These are phyloP conservation scores for Rhodotorula sp. DNA, from an alignment of 1,284 basidiomycete genomes.

Conservation along the genomic window DNA sequence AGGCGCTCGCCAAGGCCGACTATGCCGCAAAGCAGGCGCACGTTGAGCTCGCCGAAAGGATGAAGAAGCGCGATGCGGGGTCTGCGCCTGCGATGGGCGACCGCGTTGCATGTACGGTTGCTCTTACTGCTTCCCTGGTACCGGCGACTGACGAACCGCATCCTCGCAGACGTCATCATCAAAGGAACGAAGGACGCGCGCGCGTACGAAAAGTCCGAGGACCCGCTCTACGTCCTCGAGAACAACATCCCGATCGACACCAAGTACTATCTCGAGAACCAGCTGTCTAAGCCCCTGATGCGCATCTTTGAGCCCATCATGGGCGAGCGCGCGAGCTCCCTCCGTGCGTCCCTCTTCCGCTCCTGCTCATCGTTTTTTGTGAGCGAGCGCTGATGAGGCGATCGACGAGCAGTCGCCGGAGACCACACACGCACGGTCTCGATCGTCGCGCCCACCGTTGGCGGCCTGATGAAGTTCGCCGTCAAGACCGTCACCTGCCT, in stretches of 20 bases:
- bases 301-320: slow-evolving; percentile 97
- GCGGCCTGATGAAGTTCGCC: slow-evolving; percentile 95
- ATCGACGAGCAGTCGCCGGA: slow-evolving; percentile 68
- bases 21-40: slow-evolving; percentile 92
- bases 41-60: slow-evolving; percentile 87
- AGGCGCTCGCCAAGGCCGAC: slow-evolving; percentile 85
- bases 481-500: slow-evolving; percentile 90
- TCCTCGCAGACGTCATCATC: slow-evolving; percentile 73
- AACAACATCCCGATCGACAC: slow-evolving; percentile 97
- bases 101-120: slow-evolving; percentile 72
- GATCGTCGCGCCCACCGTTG: slow-evolving; percentile 86
- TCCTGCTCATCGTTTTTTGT: not conserved
- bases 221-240: slow-evolving; percentile 91
- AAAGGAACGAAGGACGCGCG: slow-evolving; percentile 95
- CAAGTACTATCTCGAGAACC: slow-evolving; percentile 94
- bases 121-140: not conserved
- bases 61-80: slow-evolving; percentile 92
- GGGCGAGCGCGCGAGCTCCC: slow-evolving; percentile 79
- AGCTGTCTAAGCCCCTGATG: slow-evolving; percentile 91
- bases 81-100: slow-evolving; percentile 92
- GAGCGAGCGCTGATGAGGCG: not conserved
- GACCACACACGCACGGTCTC: slow-evolving; percentile 86
- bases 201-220: slow-evolving; percentile 97
- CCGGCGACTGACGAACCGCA: not conserved
- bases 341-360: slow-evolving; percentile 62